Evolutionary conservation across 768 basidiomycete species (phyloP), one percentile per base, ranked within the genome.

Genomic region (Termitomyces sp.): DNA sequence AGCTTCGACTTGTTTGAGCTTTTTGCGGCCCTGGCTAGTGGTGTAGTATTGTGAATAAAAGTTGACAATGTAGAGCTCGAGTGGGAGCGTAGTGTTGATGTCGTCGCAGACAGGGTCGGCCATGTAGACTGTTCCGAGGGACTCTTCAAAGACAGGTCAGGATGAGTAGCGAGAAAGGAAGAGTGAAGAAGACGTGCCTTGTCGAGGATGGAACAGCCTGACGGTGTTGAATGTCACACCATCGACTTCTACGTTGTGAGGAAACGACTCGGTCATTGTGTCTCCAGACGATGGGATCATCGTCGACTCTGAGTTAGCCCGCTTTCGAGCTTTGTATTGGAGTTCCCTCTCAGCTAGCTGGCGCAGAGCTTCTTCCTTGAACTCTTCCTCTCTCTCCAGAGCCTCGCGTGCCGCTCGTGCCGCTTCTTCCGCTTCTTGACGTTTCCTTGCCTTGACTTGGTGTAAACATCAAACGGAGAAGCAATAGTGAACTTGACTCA

Each of bases 71-170:
- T 85, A 80, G 10, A 93, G 73, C 63, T 92, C 90, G 5, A 94
- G 74, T 26, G 86, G 83, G 16, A 83, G 69, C 2, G 79, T 77
- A 0, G 69, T 73, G 57, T 79, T 73, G 16, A 81, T 73, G 59
- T 86, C 82, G 58, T 91, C 88, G 64, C 83, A 83, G 16, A 92
- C 70, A 8, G 91, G 90, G 59, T 91, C 89, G 0, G 88, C 90
- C 55, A 84, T 75, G 69, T 87, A 92, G 0, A 82, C 74, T 10
- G 80, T 84, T 1, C 88, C 89, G 31, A 91, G 72, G 43, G 76
- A 78, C 47, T 85, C 90, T 41, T n/a, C n/a, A 86, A 59, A 24
- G 22, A 20, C 20, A 54, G 29, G 50, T 36, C 20, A 57, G 37
- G 22, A 47, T 26, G 18, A 24, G 18, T 29, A 34, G 1, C 32